phyloP scores from a whole-genome alignment of 75 land plant genomes.

The Pinus taeda region DNA sequence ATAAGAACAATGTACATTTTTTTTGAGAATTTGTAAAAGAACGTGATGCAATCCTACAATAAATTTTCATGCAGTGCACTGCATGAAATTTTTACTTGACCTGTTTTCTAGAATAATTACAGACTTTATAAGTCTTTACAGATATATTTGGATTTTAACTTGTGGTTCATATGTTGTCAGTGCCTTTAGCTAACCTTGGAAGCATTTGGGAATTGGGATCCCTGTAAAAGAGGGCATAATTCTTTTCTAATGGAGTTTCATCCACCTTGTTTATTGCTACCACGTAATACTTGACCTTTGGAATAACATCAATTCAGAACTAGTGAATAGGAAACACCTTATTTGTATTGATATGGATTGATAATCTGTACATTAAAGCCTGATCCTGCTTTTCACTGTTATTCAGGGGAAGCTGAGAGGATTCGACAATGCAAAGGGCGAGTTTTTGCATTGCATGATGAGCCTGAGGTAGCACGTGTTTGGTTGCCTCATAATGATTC shows the following conservation, averaged over 20 bases:
- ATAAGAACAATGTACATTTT: too few species aligned
- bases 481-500: conserved; percentile 83
- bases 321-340: conserved; percentile 2
- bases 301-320: neutral
- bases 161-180: neutral
- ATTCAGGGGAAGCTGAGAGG: conserved; percentile 77
- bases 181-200: neutral
- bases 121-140: neutral
- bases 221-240: neutral
- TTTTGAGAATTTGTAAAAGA: too few species aligned
- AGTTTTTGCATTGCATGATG: conserved; percentile 83
- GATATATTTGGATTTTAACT: neutral
- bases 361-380: neutral
- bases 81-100: neutral
- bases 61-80: neutral
- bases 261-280: neutral
- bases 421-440: conserved; percentile 77
- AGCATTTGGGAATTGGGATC: neutral
- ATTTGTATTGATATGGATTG: conserved; percentile 1
- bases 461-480: conserved; percentile 85
- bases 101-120: neutral
- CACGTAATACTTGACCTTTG: too few species aligned
- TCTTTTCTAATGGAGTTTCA: neutral
- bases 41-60: neutral
- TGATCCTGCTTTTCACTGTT: neutral